Percentiles rank a stretch among this genome's conserved stretches.
phyloP scores from a whole-genome alignment of 352 stramenopile genomes.

The Phytophthora sp. region DNA sequence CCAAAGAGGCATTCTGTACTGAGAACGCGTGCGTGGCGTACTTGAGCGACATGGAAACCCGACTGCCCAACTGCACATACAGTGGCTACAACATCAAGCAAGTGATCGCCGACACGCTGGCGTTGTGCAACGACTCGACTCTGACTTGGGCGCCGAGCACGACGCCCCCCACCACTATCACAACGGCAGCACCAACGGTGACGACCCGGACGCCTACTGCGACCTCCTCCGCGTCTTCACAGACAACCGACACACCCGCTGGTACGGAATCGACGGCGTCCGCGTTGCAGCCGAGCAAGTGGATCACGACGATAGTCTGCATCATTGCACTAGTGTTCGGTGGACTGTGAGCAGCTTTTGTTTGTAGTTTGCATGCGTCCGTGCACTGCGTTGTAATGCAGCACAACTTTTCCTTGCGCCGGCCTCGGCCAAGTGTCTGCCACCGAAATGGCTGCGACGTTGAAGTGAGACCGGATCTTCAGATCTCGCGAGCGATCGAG shows the following conservation, averaged over 20 bases:
- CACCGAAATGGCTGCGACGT: too few species aligned
- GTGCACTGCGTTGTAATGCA: background rate
- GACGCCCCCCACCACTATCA: background rate
- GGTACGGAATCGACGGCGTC: background rate
- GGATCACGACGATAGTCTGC: too few species aligned
- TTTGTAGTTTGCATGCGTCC: too few species aligned
- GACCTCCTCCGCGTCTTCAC: background rate
- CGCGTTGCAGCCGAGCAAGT: background rate
- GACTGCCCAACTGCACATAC: slow-evolving; percentile 19
- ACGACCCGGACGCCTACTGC: slow-evolving; percentile 4
- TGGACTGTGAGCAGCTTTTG: too few species aligned
- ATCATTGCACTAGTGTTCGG: too few species aligned
- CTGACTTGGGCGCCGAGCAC: slow-evolving; percentile 2
- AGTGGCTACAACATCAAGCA: slow-evolving; percentile 20
- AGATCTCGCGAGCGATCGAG: slow-evolving; percentile 5
- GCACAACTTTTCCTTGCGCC: too few species aligned
- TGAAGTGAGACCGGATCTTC: slow-evolving; percentile 20
- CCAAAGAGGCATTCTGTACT: background rate
- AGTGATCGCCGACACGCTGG: slow-evolving; percentile 3
- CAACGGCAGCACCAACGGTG: background rate
- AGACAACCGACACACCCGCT: background rate
- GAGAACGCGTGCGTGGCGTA: slow-evolving; percentile 12
- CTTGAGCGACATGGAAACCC: slow-evolving; percentile 3
- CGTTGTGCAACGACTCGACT: slow-evolving; percentile 4
- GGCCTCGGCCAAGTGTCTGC: background rate